A percentile compares a stretch with the other conserved stretches of the same genome.
Evolutionary conservation across 768 basidiomycete species (phyloP).

Genomic region (Suillus decipiens): DNA sequence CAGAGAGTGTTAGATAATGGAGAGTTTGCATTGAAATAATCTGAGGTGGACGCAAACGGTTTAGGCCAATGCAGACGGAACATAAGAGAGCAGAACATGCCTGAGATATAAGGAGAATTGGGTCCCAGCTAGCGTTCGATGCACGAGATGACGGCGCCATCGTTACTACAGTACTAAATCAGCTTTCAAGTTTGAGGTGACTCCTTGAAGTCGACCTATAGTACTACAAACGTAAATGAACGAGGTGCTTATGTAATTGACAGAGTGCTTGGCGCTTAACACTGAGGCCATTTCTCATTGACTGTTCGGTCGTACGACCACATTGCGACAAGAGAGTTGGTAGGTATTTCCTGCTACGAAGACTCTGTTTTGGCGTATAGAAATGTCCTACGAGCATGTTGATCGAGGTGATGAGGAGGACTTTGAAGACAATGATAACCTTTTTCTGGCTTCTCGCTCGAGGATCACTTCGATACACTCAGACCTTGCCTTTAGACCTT

Average conservation of each 20-base stretch:
- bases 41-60: constrained; percentile 40
- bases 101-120: constrained; percentile 84
- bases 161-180: not conserved
- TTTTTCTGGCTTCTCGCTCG: constrained; percentile 7
- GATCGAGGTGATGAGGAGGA: constrained; percentile 29
- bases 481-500: constrained; percentile 29
- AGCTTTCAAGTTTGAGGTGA: not conserved
- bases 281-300: not conserved
- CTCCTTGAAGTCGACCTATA: not conserved
- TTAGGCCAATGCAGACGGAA: constrained; percentile 3
- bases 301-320: not conserved
- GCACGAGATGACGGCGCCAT: constrained; percentile 41
- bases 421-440: constrained; percentile 12
- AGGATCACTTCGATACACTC: constrained; percentile 7
- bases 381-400: constrained; percentile 38
- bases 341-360: not conserved
- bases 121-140: constrained; percentile 75
- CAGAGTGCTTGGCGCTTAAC: not conserved
- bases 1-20: constrained; percentile 87
- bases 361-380: constrained; percentile 1
- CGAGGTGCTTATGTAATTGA: constrained; percentile 4
- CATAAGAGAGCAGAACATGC: constrained; percentile 37
- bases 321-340: not conserved
- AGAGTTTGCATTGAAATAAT: constrained; percentile 92
- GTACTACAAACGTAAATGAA: too few species aligned